Evolutionary conservation across 345 rosid species (phyloP).

Genomic region (Eutrema heterophyllum): DNA sequence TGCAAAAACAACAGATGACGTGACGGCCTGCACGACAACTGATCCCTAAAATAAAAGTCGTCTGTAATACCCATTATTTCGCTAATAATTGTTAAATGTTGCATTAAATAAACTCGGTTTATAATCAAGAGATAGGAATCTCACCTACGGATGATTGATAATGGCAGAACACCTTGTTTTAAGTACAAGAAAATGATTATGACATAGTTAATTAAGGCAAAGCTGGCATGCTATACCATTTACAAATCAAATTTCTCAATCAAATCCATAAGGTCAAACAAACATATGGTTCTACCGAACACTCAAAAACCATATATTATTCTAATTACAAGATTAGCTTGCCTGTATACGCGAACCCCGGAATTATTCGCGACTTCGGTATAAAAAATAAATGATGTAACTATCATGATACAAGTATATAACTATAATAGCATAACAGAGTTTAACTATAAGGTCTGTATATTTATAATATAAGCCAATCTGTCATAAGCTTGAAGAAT

Average conservation of each 20-base stretch:
- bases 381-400: background rate
- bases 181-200: background rate
- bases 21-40: background rate
- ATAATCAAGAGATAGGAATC: background rate
- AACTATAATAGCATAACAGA: background rate
- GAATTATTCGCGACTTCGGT: background rate
- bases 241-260: background rate
- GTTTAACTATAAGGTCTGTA: background rate
- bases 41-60: background rate
- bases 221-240: background rate
- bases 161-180: background rate
- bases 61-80: background rate
- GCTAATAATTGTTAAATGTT: background rate
- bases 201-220: background rate
- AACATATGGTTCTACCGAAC: background rate
- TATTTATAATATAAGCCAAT: background rate
- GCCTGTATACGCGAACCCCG: background rate
- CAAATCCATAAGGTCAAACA: background rate
- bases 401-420: background rate
- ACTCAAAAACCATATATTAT: background rate
- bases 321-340: background rate
- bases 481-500: background rate
- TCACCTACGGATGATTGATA: background rate
- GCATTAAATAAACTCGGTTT: background rate
- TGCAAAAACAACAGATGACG: background rate